A percentile compares a stretch with the other conserved stretches of the same genome.
Conservation (phyloP, 2,329 filamentous ascomycete genomes). For the Talaromyces sp. region DNA sequence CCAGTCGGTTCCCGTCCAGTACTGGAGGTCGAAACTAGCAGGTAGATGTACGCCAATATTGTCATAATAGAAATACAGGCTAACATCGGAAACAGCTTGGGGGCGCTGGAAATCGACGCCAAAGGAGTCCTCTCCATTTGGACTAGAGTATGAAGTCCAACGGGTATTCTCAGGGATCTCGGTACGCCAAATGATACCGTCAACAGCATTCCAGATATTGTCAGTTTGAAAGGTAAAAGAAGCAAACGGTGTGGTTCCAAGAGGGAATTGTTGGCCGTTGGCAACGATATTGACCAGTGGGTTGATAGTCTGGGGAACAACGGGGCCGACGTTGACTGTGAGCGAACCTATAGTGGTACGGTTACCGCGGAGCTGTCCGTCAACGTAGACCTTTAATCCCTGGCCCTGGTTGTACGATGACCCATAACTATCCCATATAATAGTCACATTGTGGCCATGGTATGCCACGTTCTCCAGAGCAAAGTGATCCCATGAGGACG, state of each 20-base stretch:
- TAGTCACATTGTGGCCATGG: slow-evolving; percentile 38
- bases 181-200: not conserved
- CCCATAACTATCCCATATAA: slow-evolving; percentile 35
- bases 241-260: not conserved
- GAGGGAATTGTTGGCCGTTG: not conserved
- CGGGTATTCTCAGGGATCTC: not conserved
- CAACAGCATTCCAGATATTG: not conserved
- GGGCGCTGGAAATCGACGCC: not conserved
- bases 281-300: not conserved
- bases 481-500: slow-evolving; percentile 35
- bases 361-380: not conserved
- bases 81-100: not conserved
- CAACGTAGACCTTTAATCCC: not conserved
- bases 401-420: not conserved
- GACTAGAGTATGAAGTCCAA: not conserved
- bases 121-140: not conserved
- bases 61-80: not conserved
- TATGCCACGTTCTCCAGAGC: slow-evolving; percentile 39
- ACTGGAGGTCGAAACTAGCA: not conserved
- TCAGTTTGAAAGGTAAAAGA: not conserved
- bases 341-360: not conserved
- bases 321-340: not conserved
- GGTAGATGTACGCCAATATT: not conserved
- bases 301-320: not conserved
- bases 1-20: not conserved